Evolutionary conservation across 148 eudicot species (phyloP).

Genomic region (Heliosperma pusillum): DNA sequence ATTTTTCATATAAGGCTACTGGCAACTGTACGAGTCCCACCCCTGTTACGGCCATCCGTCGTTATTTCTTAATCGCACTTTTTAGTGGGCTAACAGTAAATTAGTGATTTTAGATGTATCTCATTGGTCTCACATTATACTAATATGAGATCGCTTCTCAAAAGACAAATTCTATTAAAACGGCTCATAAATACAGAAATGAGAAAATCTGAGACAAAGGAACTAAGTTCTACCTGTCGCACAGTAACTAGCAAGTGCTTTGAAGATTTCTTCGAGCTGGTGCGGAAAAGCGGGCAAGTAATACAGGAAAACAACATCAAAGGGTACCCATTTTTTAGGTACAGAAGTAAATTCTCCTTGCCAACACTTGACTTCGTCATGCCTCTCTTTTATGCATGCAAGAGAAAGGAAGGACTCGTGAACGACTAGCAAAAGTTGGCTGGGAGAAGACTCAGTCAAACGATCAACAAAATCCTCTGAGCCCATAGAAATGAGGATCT

Average conservation of each 20-base stretch:
- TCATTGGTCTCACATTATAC: background rate
- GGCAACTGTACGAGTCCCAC: background rate
- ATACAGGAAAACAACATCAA: constrained; percentile 80
- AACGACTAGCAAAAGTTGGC: constrained; percentile 60
- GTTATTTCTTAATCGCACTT: background rate
- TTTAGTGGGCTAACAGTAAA: background rate
- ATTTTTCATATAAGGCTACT: background rate
- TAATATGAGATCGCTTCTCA: too few relatives aligned
- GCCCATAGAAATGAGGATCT: constrained; percentile 65
- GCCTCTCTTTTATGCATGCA: constrained; percentile 73
- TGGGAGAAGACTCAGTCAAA: constrained; percentile 45
- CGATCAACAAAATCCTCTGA: constrained; percentile 80
- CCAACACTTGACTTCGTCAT: constrained; percentile 86
- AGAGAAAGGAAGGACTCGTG: constrained; percentile 73
- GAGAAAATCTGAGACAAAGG: background rate
- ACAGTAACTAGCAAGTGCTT: constrained; percentile 57
- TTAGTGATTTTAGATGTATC: background rate
- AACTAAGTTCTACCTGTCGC: constrained; percentile 52
- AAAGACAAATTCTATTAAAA: background rate
- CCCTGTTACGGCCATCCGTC: background rate
- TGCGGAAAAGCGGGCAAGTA: constrained; percentile 79
- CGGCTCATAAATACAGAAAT: background rate
- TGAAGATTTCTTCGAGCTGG: constrained; percentile 60
- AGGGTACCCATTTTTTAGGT: constrained; percentile 81
- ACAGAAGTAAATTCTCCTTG: constrained; percentile 71